Conservation (phyloP, 2,329 filamentous ascomycete genomes). For the Leptographium procerum region DNA sequence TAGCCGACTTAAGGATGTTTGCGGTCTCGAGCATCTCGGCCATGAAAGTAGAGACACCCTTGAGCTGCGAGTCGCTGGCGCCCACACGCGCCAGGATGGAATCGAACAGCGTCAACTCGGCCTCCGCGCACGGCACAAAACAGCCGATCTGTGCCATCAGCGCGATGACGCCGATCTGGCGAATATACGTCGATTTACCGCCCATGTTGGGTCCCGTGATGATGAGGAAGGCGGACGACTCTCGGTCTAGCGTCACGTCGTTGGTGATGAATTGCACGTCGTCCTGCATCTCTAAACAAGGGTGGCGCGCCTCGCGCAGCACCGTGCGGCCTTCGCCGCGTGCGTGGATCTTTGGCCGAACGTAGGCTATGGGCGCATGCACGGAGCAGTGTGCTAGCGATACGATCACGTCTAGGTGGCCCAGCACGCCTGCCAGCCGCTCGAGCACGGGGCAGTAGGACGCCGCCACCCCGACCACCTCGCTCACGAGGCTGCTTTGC, state of each 20-base stretch:
- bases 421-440: constrained; percentile 74
- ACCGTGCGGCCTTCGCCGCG: constrained; percentile 81
- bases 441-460: constrained; percentile 93
- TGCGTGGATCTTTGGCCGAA: constrained; percentile 79
- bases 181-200: constrained; percentile 96
- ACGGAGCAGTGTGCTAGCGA: constrained; percentile 88
- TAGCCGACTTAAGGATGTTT: constrained; percentile 95
- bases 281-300: constrained; percentile 97
- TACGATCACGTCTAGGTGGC: constrained; percentile 90
- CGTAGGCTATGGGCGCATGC: constrained; percentile 84
- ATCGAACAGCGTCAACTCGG: constrained; percentile 92
- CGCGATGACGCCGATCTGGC: constrained; percentile 91
- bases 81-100: constrained; percentile 93
- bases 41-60: constrained; percentile 98
- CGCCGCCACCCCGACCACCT: constrained; percentile 85
- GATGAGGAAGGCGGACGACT: constrained; percentile 79
- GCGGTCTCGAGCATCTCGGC: constrained; percentile 98
- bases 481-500: constrained; percentile 78
- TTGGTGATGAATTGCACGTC: constrained; percentile 98
- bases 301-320: constrained; percentile 87
- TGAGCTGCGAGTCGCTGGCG: constrained; percentile 90
- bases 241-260: constrained; percentile 71
- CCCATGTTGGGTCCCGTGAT: constrained; percentile 99
- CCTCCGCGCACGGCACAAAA: constrained; percentile 84
- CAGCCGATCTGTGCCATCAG: constrained; percentile 95